Evolutionary conservation across 169 alveolate species (phyloP).

Genomic region (Plasmodium cynomolgi): DNA sequence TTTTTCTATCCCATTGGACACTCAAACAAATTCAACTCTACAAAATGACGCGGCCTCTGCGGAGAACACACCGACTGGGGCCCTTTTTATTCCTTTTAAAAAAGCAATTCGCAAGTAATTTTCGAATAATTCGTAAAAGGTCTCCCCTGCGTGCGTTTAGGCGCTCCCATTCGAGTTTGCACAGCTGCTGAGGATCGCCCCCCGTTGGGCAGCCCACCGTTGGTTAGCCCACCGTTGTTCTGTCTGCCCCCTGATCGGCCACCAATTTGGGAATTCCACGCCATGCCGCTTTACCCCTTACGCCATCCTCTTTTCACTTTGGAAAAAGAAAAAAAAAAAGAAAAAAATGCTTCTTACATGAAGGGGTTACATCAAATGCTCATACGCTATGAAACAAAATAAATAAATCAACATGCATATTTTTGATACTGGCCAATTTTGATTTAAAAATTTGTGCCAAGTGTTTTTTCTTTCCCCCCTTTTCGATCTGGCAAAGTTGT

Average conservation of each 20-base stretch:
- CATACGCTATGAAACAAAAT: not conserved
- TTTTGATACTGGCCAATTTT: not conserved
- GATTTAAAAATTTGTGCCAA: not conserved
- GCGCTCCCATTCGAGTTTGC: not conserved
- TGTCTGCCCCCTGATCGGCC: not conserved
- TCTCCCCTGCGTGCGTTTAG: not conserved
- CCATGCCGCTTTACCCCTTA: not conserved
- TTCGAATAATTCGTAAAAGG: not conserved
- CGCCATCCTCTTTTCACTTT: not conserved
- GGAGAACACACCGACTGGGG: not conserved
- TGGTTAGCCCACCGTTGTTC: not conserved
- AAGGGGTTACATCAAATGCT: not conserved
- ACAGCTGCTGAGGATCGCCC: not conserved
- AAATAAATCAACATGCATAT: not conserved
- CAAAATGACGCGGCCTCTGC: not conserved
- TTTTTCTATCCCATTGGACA: not conserved
- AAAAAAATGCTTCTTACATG: not conserved
- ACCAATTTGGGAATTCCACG: not conserved
- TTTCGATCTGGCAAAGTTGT: conserved; percentile 1
- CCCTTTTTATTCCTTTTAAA: not conserved
- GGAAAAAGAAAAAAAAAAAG: not conserved
- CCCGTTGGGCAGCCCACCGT: not conserved
- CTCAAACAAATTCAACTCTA: not conserved
- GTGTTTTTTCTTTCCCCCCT: not conserved
- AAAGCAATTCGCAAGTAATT: not conserved